Evolutionary conservation across 495 filamentous ascomycete genomes (phyloP), one percentile per base, ranked within the genome.

Genomic region (Delitschia confertaspora): DNA sequence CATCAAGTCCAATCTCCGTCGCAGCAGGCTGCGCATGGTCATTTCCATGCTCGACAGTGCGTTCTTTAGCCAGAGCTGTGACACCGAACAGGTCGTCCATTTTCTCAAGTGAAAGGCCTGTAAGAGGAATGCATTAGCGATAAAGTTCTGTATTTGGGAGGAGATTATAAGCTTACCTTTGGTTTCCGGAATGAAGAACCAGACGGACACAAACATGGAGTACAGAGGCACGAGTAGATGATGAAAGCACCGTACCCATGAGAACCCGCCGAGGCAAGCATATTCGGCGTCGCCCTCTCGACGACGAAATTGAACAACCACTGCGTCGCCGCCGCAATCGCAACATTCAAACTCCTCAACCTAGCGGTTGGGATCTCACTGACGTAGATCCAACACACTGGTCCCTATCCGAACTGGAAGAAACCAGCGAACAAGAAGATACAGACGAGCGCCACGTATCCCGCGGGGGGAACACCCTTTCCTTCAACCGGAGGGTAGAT

Each of bases 401-500:
- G 38, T 10, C 38, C 23, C 56, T 48, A 59, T 2, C 56, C 56
- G 16, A 55, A 53, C 19, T 50, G 46, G 45, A 52, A 59, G 44
- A 48, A 47, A 8, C 32, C 38, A 2, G 47, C 56, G 26, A 56
- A 56, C 8, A 56, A 32, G 31, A 48, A 59, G 1, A 59, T 33
- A 35, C 44, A 45, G 16, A 59, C 48, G 9, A 59, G 43, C 13
- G 56, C 52, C 24, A 55, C 23, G 23, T 47, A 51, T 19, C 55
- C 51, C 4, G 46, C 49, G 2, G 49, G 38, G 6, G 45, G 35
- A 6, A 42, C 38, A 6, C 11, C 2, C 3, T 13, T 11, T 2
- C 70, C 76, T 6, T 60, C 38, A 14, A 67, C 57, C 0, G 81
- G 82, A 0, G 80, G 80, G 14, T 78, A 65, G 48, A 84, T 75